Evolutionary conservation across 805 yeast genomes (phyloP).

Genomic region (Spathaspora girioi): DNA sequence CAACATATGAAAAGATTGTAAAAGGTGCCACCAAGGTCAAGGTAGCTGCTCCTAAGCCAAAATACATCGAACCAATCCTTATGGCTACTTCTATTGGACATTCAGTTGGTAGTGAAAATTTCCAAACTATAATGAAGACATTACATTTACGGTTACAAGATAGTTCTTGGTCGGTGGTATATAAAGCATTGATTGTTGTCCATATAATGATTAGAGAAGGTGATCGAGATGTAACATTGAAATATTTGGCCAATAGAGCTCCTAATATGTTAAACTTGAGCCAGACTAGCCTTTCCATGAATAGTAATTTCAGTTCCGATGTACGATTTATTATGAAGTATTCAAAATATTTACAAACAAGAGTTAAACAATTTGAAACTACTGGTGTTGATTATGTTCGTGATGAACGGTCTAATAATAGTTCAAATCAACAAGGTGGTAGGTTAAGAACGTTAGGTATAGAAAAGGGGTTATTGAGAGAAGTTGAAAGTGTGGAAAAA

Average conservation of each 20-base stretch:
- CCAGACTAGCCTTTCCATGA: slow-evolving; percentile 34
- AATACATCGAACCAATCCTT: slow-evolving; percentile 90
- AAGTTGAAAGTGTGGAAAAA: slow-evolving; percentile 77
- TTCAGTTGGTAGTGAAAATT: slow-evolving; percentile 42
- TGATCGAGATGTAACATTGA: slow-evolving; percentile 67
- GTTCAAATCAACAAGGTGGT: slow-evolving; percentile 51
- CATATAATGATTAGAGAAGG: slow-evolving; percentile 95
- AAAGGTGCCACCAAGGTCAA: slow-evolving; percentile 51
- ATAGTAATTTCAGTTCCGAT: slow-evolving; percentile 38
- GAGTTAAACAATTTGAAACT: slow-evolving; percentile 66
- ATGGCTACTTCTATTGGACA: slow-evolving; percentile 58
- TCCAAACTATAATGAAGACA: slow-evolving; percentile 65
- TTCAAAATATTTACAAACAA: slow-evolving; percentile 61
- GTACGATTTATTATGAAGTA: slow-evolving; percentile 59
- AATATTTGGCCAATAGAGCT: slow-evolving; percentile 47
- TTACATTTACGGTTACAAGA: slow-evolving; percentile 64
- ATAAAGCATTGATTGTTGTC: slow-evolving; percentile 76
- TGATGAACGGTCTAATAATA: slow-evolving; percentile 51
- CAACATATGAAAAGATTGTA: slow-evolving; percentile 70
- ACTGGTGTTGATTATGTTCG: slow-evolving; percentile 75
- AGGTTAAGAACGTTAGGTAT: slow-evolving; percentile 62
- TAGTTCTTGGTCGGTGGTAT: slow-evolving; percentile 87
- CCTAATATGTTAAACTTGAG: slow-evolving; percentile 48
- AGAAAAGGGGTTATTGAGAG: slow-evolving; percentile 78
- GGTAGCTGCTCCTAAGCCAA: slow-evolving; percentile 97